Base-by-base conservation (phyloP, 2,329 filamentous ascomycete genomes). In the Onygenales sp. region DNA sequence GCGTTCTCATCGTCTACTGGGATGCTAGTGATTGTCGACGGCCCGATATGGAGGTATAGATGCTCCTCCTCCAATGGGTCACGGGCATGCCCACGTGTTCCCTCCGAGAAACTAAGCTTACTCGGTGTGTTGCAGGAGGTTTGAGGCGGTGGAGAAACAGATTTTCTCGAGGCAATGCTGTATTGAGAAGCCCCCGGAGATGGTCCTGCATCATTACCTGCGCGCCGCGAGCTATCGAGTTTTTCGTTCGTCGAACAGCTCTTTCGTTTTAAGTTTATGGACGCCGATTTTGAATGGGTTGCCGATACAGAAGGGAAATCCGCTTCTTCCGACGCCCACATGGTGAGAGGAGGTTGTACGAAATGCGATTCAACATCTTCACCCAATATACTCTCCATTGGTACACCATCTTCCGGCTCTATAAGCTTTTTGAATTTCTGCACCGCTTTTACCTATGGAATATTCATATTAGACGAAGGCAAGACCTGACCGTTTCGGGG, bases 401-500 rank as follows among this genome's bases (percentile, higher is more conserved):
- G 71, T 10, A 64, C 60, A 5, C 79, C 73, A 61, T 78, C 75
- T 56, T 77, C 78, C 54, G 76, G 73, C 58, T 81, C 75, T 33
- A 93, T 72, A 7, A 94, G 76, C 50, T 80, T 75, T 67, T 94
- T 96, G 75, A 97, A 96, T 54, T 86, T 87, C 58, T 86, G 84
- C 42, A 94, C 92, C 3, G 91, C 93, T 80, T 89, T 93, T 77
- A 97, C 87, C 85, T 89, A 17, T 13, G 8, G 46, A 10, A 2
- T 2, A 17, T 27, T 5, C 5, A 27, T 27, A 5, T 27, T 27
- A 27, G 21, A 27, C 21, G 21, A 27, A 27, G 5, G 21, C 1
- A 27, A 27, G 21, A 27, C 21, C 21, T 27, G 21, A 27, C 21
- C 21, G 21, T 27, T 27, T 27, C 21, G 21, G 21, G 21, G 46